Percentiles rank a stretch among this genome's conserved stretches.
Evolutionary conservation across 805 yeast genomes (phyloP).

Genomic region (Lachancea nothofagi): DNA sequence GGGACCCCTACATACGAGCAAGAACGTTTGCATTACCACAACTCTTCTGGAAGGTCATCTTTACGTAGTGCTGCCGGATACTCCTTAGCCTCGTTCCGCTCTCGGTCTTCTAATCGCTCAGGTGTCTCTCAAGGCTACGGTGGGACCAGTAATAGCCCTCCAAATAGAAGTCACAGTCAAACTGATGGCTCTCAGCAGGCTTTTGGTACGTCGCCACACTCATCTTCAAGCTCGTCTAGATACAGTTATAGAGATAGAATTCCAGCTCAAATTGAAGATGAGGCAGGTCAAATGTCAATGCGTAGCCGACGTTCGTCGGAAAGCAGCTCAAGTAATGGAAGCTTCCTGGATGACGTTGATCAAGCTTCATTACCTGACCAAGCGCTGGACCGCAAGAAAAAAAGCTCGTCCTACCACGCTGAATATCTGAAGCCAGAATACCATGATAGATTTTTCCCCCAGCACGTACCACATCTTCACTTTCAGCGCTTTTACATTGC

Average conservation of each 20-base stretch:
- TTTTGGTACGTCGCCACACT: slow-evolving; percentile 25
- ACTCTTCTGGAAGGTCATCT: slow-evolving; percentile 24
- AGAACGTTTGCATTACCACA: slow-evolving; percentile 31
- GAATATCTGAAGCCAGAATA: slow-evolving; percentile 30
- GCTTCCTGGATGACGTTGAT: slow-evolving; percentile 8
- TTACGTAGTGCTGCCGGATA: slow-evolving; percentile 15
- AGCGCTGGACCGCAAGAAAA: slow-evolving; percentile 26
- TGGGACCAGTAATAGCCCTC: not conserved
- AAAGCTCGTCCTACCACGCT: slow-evolving; percentile 23
- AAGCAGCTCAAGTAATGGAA: slow-evolving; percentile 10
- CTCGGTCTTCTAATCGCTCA: slow-evolving; percentile 17
- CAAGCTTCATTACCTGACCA: slow-evolving; percentile 15
- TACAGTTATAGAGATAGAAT: slow-evolving; percentile 36
- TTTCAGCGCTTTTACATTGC: slow-evolving; percentile 86
- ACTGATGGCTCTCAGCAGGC: not conserved
- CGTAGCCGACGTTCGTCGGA: slow-evolving; percentile 24
- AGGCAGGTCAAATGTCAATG: slow-evolving; percentile 27
- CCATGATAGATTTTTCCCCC: slow-evolving; percentile 43
- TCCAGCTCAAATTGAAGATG: slow-evolving; percentile 35
- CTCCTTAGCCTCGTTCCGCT: slow-evolving; percentile 7
- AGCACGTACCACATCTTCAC: slow-evolving; percentile 38
- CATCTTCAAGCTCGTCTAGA: slow-evolving; percentile 35
- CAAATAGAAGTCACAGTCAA: not conserved
- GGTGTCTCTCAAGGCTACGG: slow-evolving; percentile 4
- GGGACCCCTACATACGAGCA: slow-evolving; percentile 44